Percentiles rank a stretch among this genome's conserved stretches.
These are phyloP conservation scores for Inga leiocalycina DNA, from an alignment of 306 rosid genomes.

Conservation along the genomic window DNA sequence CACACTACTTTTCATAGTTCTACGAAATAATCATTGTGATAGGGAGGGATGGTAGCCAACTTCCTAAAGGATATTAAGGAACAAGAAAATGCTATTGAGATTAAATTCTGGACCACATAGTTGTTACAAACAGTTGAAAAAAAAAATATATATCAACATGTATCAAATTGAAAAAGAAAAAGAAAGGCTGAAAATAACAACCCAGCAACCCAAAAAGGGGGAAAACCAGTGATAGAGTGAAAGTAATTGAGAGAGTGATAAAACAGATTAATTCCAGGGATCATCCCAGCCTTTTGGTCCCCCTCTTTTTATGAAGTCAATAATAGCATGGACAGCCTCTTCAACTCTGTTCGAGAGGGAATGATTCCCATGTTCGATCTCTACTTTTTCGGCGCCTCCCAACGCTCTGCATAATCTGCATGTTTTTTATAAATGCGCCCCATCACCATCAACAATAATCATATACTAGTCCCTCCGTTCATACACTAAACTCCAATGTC, in stretches of 20 bases:
- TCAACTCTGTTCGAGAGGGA: slow-evolving; percentile 90
- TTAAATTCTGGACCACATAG: not conserved
- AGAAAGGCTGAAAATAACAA: slow-evolving; percentile 36
- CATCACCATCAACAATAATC: not conserved
- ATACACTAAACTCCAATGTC: too few relatives aligned
- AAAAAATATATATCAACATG: slow-evolving; percentile 21
- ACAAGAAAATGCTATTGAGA: not conserved
- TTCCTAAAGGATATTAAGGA: too few relatives aligned
- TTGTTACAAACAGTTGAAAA: not conserved
- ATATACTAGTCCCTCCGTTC: not conserved
- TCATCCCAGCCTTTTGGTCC: slow-evolving; percentile 99
- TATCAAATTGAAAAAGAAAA: slow-evolving; percentile 14
- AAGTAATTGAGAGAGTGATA: not conserved
- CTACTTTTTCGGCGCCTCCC: slow-evolving; percentile 96
- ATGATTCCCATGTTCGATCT: slow-evolving; percentile 89
- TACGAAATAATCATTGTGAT: not conserved
- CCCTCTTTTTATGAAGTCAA: slow-evolving; percentile 82
- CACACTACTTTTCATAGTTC: not conserved
- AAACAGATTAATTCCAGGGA: slow-evolving; percentile 75
- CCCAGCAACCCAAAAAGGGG: slow-evolving; percentile 22
- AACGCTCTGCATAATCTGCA: slow-evolving; percentile 89
- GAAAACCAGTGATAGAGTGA: slow-evolving; percentile 22
- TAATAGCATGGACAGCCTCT: slow-evolving; percentile 81
- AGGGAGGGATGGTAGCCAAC: not conserved
- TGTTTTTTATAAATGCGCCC: slow-evolving; percentile 29